Conservation (phyloP, 768 basidiomycete genomes). For the Hortiboletus campestris region DNA sequence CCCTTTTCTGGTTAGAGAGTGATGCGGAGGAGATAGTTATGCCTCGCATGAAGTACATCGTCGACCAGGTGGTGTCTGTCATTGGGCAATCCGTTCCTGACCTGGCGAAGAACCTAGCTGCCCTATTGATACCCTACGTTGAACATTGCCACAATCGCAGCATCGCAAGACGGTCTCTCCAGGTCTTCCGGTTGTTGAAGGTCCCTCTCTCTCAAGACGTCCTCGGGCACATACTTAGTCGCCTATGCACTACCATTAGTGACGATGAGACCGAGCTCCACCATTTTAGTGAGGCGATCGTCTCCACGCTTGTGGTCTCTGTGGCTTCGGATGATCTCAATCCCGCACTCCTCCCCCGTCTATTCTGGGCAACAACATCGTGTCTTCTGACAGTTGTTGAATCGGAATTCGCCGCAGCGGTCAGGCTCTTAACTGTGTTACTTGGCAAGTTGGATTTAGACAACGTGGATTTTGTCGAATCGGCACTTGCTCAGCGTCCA, state of each 20-base stretch:
- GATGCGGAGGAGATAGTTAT: conserved; percentile 54
- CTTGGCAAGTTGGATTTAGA: conserved; percentile 70
- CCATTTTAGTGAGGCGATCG: conserved; percentile 78
- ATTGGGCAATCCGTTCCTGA: conserved; percentile 67
- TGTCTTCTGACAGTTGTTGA: conserved; percentile 83
- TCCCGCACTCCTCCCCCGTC: conserved; percentile 64
- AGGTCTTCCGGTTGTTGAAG: conserved; percentile 81
- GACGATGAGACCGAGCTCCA: conserved; percentile 75
- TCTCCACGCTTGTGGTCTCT: conserved; percentile 69
- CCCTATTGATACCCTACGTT: conserved; percentile 77
- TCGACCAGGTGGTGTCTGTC: conserved; percentile 62
- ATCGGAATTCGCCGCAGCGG: conserved; percentile 67
- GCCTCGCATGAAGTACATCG: conserved; percentile 67
- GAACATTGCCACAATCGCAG: conserved; percentile 84
- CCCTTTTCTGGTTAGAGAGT: conserved; percentile 70
- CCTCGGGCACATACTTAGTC: conserved; percentile 75
- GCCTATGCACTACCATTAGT: conserved; percentile 81
- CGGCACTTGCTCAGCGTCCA: conserved; percentile 67
- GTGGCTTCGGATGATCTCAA: conserved; percentile 57
- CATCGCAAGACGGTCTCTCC: conserved; percentile 84
- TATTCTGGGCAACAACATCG: conserved; percentile 86
- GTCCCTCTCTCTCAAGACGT: conserved; percentile 68
- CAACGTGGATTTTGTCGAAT: conserved; percentile 62
- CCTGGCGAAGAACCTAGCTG: conserved; percentile 77
- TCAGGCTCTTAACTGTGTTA: conserved; percentile 63